These are phyloP conservation scores for Mimosa pudica DNA, from an alignment of 306 rosid species.

Conservation along the genomic window DNA sequence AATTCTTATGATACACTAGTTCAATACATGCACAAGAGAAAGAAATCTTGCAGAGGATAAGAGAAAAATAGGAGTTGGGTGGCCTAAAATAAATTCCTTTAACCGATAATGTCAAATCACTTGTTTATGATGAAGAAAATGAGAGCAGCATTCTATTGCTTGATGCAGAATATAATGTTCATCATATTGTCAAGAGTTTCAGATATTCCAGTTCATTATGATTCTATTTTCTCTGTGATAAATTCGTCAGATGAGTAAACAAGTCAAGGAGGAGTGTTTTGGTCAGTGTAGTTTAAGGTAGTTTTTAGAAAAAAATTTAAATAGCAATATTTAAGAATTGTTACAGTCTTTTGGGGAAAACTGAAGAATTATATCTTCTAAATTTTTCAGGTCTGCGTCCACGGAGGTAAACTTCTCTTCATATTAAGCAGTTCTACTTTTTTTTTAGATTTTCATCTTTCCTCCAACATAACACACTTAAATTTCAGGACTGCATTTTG, in stretches of 20 bases:
- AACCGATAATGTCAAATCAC: conserved; percentile 18
- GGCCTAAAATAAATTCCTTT: conserved; percentile 4
- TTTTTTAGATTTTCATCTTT: background rate
- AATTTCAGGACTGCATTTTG: background rate
- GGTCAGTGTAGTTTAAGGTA: background rate
- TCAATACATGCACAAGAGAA: background rate
- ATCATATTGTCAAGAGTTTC: background rate
- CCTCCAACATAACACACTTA: background rate
- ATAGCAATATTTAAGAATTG: background rate
- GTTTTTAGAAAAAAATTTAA: background rate
- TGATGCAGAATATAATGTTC: background rate
- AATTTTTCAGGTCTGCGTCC: background rate
- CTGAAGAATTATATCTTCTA: background rate
- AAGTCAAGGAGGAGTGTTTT: background rate
- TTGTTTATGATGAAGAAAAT: conserved; percentile 16
- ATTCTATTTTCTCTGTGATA: background rate
- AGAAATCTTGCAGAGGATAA: background rate
- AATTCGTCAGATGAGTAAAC: background rate
- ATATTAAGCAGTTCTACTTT: background rate
- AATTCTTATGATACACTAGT: background rate
- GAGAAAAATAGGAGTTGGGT: conserved; percentile 2
- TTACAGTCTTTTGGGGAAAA: background rate
- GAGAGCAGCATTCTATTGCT: conserved; percentile 1
- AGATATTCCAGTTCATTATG: background rate
- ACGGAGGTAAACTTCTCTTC: background rate